A percentile compares a stretch with the other conserved stretches of the same genome.
Conservation (phyloP, 805 yeast genomes). For the Crinitomyces ghanaensis region DNA sequence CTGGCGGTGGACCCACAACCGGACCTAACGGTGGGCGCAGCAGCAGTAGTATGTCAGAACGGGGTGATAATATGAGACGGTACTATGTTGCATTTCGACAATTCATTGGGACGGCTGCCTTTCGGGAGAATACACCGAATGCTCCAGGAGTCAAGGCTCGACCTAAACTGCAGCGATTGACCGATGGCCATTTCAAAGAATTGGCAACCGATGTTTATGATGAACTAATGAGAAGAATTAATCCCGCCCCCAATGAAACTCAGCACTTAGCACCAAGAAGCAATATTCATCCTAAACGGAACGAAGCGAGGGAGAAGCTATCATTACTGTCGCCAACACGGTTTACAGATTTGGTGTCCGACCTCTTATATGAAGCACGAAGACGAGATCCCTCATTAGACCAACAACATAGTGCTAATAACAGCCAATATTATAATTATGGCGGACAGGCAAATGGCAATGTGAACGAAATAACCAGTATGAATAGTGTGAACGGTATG, state of each 20-base stretch:
- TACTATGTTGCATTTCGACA: too few relatives aligned
- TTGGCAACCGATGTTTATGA: slow-evolving; percentile 91
- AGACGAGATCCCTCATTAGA: slow-evolving; percentile 60
- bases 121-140: too few relatives aligned
- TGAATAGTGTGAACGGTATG: too few relatives aligned
- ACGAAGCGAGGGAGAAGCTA: slow-evolving; percentile 87
- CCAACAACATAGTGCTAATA: slow-evolving; percentile 11
- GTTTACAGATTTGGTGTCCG: slow-evolving; percentile 83
- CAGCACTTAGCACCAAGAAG: slow-evolving; percentile 52
- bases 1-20: too few relatives aligned
- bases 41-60: too few relatives aligned
- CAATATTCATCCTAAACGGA: slow-evolving; percentile 82
- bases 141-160: slow-evolving; percentile 47
- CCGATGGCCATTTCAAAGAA: slow-evolving; percentile 72
- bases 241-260: slow-evolving; percentile 25
- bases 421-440: slow-evolving; percentile 12
- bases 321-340: slow-evolving; percentile 71
- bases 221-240: slow-evolving; percentile 69
- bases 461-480: too few relatives aligned
- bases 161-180: slow-evolving; percentile 69
- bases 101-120: too few relatives aligned
- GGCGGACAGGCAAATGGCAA: too few relatives aligned
- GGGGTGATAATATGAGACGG: too few relatives aligned
- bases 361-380: slow-evolving; percentile 76
- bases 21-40: too few relatives aligned